These are phyloP conservation scores for Pseudogymnoascus sp. DNA, from an alignment of 2,329 filamentous ascomycete genomes.

Conservation along the genomic window DNA sequence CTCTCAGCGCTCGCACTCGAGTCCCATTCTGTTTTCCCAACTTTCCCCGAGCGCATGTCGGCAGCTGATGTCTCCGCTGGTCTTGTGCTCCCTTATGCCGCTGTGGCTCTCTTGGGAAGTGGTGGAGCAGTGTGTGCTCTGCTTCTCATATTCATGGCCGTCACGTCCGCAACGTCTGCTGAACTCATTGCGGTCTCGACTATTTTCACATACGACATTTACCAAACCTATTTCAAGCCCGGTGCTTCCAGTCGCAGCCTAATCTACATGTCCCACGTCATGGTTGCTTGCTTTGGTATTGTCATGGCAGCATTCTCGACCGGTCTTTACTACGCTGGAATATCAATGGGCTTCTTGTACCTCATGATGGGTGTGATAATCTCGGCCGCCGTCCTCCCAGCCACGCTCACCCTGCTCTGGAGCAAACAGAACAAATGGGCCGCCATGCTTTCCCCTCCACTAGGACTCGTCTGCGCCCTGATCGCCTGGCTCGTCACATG, in stretches of 20 bases:
- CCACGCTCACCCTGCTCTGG: slow-evolving; percentile 74
- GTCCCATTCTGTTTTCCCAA: slow-evolving; percentile 61
- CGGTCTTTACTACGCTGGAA: slow-evolving; percentile 51
- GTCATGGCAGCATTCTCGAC: slow-evolving; percentile 72
- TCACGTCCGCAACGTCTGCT: slow-evolving; percentile 73
- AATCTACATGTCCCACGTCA: slow-evolving; percentile 69
- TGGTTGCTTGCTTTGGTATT: slow-evolving; percentile 65
- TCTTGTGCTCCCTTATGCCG: slow-evolving; percentile 74
- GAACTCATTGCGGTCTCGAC: slow-evolving; percentile 82
- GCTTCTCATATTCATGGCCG: slow-evolving; percentile 81
- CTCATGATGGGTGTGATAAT: slow-evolving; percentile 90
- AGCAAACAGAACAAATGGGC: slow-evolving; percentile 68
- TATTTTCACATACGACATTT: slow-evolving; percentile 77
- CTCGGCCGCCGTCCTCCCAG: slow-evolving; percentile 73
- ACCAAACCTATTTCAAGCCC: slow-evolving; percentile 79
- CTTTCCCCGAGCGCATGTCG: slow-evolving; percentile 62
- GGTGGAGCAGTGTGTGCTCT: slow-evolving; percentile 72
- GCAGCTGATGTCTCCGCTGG: slow-evolving; percentile 70
- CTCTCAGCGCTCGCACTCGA: slow-evolving; percentile 74
- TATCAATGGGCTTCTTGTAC: slow-evolving; percentile 84
- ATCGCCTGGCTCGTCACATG: slow-evolving; percentile 73
- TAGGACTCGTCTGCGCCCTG: slow-evolving; percentile 60
- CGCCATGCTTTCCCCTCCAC: slow-evolving; percentile 57
- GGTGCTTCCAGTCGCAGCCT: slow-evolving; percentile 63
- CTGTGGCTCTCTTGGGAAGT: slow-evolving; percentile 72